Evolutionary conservation across 495 filamentous ascomycete genomes (phyloP).

Genomic region (Mycothermus thermophilus): DNA sequence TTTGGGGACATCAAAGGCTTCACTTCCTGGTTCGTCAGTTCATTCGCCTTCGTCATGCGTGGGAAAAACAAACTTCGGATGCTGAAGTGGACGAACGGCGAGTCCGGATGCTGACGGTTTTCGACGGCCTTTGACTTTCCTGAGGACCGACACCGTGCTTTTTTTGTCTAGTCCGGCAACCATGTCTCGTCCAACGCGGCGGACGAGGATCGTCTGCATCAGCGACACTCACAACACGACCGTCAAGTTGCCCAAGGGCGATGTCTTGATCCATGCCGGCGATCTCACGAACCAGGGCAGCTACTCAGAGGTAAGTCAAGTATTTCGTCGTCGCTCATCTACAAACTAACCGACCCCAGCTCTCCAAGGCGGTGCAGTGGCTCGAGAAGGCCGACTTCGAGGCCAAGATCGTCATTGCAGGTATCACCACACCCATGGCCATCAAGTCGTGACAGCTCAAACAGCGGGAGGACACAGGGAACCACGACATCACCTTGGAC

Average conservation of each 20-base stretch:
- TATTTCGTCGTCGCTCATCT: background rate
- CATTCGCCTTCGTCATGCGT: no score
- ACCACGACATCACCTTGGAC: conserved; percentile 70
- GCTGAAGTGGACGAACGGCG: no score
- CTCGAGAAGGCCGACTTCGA: conserved; percentile 61
- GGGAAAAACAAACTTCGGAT: no score
- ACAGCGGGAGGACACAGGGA: conserved; percentile 47
- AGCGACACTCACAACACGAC: conserved; percentile 78
- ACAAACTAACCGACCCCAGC: conserved; percentile 7
- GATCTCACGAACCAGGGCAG: conserved; percentile 77
- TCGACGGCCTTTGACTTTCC: no score
- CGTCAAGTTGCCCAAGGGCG: conserved; percentile 58
- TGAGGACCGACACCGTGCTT: no score
- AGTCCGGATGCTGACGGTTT: no score
- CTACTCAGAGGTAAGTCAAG: conserved; percentile 23
- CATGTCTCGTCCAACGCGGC: conserved; percentile 16
- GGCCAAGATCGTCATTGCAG: conserved; percentile 73
- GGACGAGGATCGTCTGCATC: conserved; percentile 49
- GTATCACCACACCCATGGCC: conserved; percentile 33
- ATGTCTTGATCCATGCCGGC: conserved; percentile 83
- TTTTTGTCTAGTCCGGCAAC: no score
- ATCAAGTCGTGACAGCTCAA: background rate
- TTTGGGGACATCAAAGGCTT: no score
- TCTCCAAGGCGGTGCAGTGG: conserved; percentile 53
- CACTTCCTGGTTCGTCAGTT: no score